A percentile compares a stretch with the other conserved stretches of the same genome.
phyloP scores from a whole-genome alignment of 768 basidiomycete genomes.

The Pleurotus ostreatus region DNA sequence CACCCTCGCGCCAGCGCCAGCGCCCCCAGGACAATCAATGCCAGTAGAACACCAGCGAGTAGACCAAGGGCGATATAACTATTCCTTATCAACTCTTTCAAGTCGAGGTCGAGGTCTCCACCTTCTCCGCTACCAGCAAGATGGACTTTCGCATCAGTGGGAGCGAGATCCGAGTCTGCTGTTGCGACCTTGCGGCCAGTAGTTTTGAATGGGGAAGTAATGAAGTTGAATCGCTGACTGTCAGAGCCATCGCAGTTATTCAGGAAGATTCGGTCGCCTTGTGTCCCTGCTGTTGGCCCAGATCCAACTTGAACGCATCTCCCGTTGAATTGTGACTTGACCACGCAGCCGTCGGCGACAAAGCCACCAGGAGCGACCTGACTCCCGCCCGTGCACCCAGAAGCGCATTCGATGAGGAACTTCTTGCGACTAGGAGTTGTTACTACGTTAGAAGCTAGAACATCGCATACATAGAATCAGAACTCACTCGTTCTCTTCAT shows the following conservation, averaged over 20 bases:
- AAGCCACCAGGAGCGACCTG: not conserved
- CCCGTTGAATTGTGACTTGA: not conserved
- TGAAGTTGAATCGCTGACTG: slow-evolving; percentile 1
- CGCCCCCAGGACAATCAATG: not conserved
- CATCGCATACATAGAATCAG: not conserved
- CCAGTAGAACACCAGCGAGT: not conserved
- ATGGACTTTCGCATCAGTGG: not conserved
- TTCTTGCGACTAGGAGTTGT: not conserved
- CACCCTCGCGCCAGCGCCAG: not conserved
- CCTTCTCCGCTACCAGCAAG: not conserved
- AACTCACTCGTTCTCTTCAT: slow-evolving; percentile 1
- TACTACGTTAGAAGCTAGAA: too few relatives aligned
- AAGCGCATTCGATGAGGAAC: not conserved
- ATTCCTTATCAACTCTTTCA: slow-evolving; percentile 4
- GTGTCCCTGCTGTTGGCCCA: not conserved
- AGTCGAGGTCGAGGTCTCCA: not conserved
- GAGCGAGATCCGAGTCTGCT: not conserved
- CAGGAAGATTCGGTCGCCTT: slow-evolving; percentile 1
- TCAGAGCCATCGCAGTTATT: not conserved
- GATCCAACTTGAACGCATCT: not conserved
- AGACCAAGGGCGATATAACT: slow-evolving; percentile 1
- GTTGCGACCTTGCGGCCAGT: not conserved
- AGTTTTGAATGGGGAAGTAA: not conserved
- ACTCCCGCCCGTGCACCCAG: not conserved
- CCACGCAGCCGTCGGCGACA: not conserved